A percentile compares a stretch with the other conserved stretches of the same genome.
Evolutionary conservation across 2,329 filamentous ascomycete species (phyloP).

Genomic region (Colletotrichum sojae): DNA sequence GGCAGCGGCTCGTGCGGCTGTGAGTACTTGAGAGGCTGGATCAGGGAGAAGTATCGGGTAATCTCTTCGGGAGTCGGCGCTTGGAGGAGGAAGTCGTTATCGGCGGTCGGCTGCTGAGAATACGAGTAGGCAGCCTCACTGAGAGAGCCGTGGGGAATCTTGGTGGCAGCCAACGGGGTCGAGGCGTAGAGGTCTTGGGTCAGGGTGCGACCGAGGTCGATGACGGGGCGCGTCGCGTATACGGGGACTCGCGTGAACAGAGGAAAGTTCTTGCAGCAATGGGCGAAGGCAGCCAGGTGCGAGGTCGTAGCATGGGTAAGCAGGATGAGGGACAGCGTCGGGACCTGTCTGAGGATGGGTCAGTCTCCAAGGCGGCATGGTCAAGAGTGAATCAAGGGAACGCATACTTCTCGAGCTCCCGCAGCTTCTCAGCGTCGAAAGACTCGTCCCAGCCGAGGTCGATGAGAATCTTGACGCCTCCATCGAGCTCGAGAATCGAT

Average conservation of each 20-base stretch:
- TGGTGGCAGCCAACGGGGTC: constrained; percentile 87
- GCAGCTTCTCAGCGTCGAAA: constrained; percentile 86
- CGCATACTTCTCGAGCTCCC: constrained; percentile 88
- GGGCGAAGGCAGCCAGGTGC: constrained; percentile 93
- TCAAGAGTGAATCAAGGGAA: neutral
- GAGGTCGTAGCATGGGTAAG: constrained; percentile 93
- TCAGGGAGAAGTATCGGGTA: constrained; percentile 88
- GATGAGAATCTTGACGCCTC: constrained; percentile 93
- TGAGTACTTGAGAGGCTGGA: constrained; percentile 95
- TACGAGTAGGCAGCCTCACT: constrained; percentile 72
- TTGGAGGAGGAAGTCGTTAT: constrained; percentile 71
- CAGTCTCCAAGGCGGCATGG: constrained; percentile 34
- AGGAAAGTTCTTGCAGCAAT: constrained; percentile 97
- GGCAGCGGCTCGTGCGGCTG: constrained; percentile 93
- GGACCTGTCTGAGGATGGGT: constrained; percentile 76
- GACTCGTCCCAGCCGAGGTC: constrained; percentile 97
- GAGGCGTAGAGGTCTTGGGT: constrained; percentile 94
- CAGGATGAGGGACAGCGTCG: constrained; percentile 92
- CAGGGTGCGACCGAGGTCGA: constrained; percentile 91
- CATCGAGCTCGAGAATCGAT: constrained; percentile 96
- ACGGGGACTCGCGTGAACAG: constrained; percentile 92
- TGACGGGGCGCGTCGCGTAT: constrained; percentile 94
- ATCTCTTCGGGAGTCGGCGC: constrained; percentile 91
- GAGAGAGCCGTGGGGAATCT: constrained; percentile 81
- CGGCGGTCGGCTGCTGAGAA: constrained; percentile 63